These are phyloP conservation scores for Ephemerocybe angulata DNA, from an alignment of 768 basidiomycete genomes.

Conservation along the genomic window DNA sequence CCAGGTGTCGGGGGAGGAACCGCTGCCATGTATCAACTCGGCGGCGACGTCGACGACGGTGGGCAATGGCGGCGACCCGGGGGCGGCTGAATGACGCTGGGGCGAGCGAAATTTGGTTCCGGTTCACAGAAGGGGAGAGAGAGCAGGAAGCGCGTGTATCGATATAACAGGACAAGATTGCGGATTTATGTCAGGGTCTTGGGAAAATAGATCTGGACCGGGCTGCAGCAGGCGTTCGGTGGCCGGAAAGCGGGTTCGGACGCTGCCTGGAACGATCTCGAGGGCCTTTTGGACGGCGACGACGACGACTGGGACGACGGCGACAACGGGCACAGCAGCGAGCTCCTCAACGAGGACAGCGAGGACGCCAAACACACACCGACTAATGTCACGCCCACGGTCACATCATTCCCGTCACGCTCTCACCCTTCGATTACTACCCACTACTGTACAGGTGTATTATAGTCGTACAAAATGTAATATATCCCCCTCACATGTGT, in stretches of 20 bases:
- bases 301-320: constrained; percentile 19
- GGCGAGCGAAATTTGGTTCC: constrained; percentile 4
- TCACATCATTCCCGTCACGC: constrained; percentile 3
- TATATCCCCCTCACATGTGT: constrained; percentile 27
- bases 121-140: neutral
- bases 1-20: constrained; percentile 23
- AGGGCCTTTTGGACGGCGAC: constrained; percentile 10
- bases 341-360: constrained; percentile 23
- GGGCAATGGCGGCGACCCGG: neutral
- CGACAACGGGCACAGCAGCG: constrained; percentile 16
- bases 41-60: neutral
- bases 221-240: neutral
- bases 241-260: neutral
- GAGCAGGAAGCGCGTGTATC: constrained; percentile 9
- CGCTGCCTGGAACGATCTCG: neutral
- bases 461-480: neutral
- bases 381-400: neutral
- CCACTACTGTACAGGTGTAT: neutral
- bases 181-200: constrained; percentile 12
- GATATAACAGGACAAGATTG: constrained; percentile 15
- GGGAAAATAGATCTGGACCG: constrained; percentile 13
- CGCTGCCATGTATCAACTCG: constrained; percentile 24
- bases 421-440: constrained; percentile 20
- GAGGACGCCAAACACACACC: constrained; percentile 18
- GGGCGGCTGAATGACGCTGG: constrained; percentile 2